Evolutionary conservation across 257 asterid genomes (phyloP).

Genomic region (Catharanthus roseus): DNA sequence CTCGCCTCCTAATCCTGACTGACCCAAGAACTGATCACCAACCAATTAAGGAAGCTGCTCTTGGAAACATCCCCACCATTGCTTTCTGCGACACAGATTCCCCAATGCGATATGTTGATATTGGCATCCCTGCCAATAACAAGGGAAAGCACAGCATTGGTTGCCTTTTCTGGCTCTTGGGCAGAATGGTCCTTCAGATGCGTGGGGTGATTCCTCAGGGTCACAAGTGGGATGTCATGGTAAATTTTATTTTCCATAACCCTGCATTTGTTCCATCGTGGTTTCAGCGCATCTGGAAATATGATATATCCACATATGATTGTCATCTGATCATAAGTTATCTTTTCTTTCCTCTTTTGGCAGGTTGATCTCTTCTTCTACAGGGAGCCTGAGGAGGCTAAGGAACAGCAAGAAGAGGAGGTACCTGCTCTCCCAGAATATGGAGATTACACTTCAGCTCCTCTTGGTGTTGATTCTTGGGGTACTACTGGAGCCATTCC

Average conservation of each 20-base stretch:
- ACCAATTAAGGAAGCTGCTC: slow-evolving; percentile 40
- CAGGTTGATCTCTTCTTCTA: slow-evolving; percentile 39
- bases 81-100: slow-evolving; percentile 41
- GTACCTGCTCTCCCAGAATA: slow-evolving; percentile 19
- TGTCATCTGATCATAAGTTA: not conserved
- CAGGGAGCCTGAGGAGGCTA: slow-evolving; percentile 39
- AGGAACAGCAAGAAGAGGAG: slow-evolving; percentile 31
- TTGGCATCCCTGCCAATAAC: slow-evolving; percentile 43
- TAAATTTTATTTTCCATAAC: not conserved
- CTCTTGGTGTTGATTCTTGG: slow-evolving; percentile 22
- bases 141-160: slow-evolving; percentile 39
- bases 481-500: slow-evolving; percentile 15
- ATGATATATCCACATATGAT: no score
- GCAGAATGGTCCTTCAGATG: slow-evolving; percentile 40
- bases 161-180: slow-evolving; percentile 39
- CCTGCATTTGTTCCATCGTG: not conserved
- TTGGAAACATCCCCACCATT: slow-evolving; percentile 34
- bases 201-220: slow-evolving; percentile 37
- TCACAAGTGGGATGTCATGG: slow-evolving; percentile 41
- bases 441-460: slow-evolving; percentile 15
- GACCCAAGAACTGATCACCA: slow-evolving; percentile 42
- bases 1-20: slow-evolving; percentile 38
- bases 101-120: slow-evolving; percentile 36
- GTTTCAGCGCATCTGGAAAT: not conserved
- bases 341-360: not conserved